These are phyloP conservation scores for Clarkia xantiana DNA, from an alignment of 345 rosid genomes.

Conservation along the genomic window DNA sequence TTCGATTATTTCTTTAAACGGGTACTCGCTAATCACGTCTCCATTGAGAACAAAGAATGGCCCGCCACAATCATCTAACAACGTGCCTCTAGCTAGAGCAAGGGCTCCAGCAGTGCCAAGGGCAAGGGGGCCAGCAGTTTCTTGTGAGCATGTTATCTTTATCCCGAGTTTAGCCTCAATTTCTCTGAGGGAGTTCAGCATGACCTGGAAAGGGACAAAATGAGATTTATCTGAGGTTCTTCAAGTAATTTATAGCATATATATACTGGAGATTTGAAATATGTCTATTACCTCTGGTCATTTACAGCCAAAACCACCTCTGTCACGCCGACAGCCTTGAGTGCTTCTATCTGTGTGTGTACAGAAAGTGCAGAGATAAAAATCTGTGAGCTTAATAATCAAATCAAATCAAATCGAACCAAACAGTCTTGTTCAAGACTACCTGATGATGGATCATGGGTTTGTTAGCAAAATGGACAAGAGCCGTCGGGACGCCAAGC, in stretches of 20 bases:
- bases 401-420: not conserved
- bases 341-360: constrained; percentile 71
- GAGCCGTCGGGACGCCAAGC: constrained; percentile 92
- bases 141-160: constrained; percentile 91
- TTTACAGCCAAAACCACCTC: constrained; percentile 97
- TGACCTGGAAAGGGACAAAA: constrained; percentile 34
- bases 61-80: constrained; percentile 64
- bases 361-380: not conserved
- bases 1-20: constrained; percentile 63
- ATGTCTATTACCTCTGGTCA: constrained; percentile 55
- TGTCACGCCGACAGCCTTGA: constrained; percentile 81
- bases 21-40: constrained; percentile 97
- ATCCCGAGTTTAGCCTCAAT: constrained; percentile 81
- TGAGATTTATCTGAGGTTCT: not conserved
- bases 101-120: constrained; percentile 99
- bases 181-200: constrained; percentile 83
- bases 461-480: constrained; percentile 93
- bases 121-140: constrained; percentile 98
- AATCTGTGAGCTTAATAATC: not conserved
- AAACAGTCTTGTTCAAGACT: constrained; percentile 1
- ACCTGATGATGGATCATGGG: constrained; percentile 99
- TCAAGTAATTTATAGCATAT: too few relatives aligned
- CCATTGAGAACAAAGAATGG: constrained; percentile 98
- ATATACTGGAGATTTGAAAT: too few relatives aligned
- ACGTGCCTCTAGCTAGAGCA: constrained; percentile 88